Base-by-base conservation (phyloP, 2,329 filamentous ascomycete genomes). In the Colletotrichum sp. region DNA sequence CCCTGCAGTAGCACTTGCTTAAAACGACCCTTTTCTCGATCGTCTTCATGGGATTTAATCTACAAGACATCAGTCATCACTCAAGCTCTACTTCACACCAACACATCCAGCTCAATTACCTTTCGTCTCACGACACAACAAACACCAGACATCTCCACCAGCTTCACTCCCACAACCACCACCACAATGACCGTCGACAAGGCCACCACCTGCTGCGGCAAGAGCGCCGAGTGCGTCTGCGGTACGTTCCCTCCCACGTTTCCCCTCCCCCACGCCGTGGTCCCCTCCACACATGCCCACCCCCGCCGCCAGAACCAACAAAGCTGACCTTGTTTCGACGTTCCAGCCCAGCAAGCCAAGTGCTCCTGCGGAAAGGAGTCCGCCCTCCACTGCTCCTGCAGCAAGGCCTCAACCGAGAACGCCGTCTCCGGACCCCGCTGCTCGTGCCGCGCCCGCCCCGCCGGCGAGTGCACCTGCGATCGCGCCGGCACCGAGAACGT, bases 281-380 rank as follows among this genome's bases (percentile, higher is more conserved):
- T 63, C 32, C 34, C 7, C 67, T 32, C 19, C 28, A 32, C 64
- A 27, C n/a, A 25, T 48, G 2, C 34, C 65, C 22, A n/a, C 9
- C 32, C 30, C 22, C 34, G 22, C 9, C 25, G 7, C 25, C 25
- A 27, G 11, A 66, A 30, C 57, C 73, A 60, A 36, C 6, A 25
- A 59, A 44, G 25, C 74, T 76, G 34, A 76, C 65, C 22, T n/a
- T 36, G 9, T 39, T 52, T 13, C 11, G 44, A 60, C 30, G 30
- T 19, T 7, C 72, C 69, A 91, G 92, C 91, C 80, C 85, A 91
- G 80, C 89, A 93, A 85, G 92, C 92, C 11, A 93, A 89, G 76
- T 98, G 96, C 91, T 98, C 95, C 19, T 98, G 96, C 84, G 96
- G 96, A 82, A 93, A 98, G 88, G 91, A 97, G 83, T 91, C 93